These are phyloP conservation scores for Arthroderma uncinatum DNA, from an alignment of 2,329 filamentous ascomycete species.

Conservation along the genomic window DNA sequence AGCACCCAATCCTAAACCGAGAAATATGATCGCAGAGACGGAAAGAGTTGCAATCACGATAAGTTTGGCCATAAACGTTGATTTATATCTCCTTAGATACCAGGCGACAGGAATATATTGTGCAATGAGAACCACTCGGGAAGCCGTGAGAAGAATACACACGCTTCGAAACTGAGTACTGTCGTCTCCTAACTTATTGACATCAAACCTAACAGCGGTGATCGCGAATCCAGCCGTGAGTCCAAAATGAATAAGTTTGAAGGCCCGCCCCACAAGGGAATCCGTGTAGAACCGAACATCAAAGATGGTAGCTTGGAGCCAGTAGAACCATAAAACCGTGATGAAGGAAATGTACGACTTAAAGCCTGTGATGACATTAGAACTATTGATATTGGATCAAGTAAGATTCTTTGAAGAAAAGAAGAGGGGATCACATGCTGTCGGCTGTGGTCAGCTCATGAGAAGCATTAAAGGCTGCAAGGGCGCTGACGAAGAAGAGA, in stretches of 20 bases:
- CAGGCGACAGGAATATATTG: constrained; percentile 40
- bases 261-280: constrained; percentile 50
- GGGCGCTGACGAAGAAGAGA: constrained; percentile 52
- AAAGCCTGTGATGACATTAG: constrained; percentile 21
- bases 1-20: not conserved
- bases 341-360: constrained; percentile 44
- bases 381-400: too few relatives aligned
- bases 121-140: constrained; percentile 41
- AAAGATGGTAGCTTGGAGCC: constrained; percentile 53
- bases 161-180: constrained; percentile 28
- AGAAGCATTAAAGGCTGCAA: constrained; percentile 49
- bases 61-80: constrained; percentile 16
- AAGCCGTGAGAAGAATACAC: constrained; percentile 39
- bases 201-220: constrained; percentile 38
- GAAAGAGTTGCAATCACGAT: not conserved
- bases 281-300: constrained; percentile 56
- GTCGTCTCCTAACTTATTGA: not conserved
- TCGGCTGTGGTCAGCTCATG: constrained; percentile 41
- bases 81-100: constrained; percentile 20
- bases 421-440: not conserved
- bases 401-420: not conserved
- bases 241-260: constrained; percentile 50
- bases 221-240: constrained; percentile 56
- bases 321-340: constrained; percentile 55
- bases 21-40: not conserved